A percentile compares a stretch with the other conserved stretches of the same genome.
Conservation (phyloP, 345 rosid genomes). For the Gossypium bickii region DNA sequence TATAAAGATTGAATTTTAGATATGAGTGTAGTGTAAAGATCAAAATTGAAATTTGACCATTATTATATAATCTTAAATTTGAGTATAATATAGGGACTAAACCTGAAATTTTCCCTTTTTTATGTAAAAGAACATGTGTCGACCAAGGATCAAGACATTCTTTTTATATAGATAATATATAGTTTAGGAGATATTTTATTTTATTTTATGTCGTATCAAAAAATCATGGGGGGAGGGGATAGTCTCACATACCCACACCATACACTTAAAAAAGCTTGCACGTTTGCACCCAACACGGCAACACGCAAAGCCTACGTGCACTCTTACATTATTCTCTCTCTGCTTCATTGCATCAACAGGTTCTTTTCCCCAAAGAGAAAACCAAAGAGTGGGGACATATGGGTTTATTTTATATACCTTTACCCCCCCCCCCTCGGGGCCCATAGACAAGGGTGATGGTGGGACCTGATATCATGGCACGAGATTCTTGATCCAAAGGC, state of each 20-base stretch:
- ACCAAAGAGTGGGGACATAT: not conserved
- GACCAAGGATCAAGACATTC: too few relatives aligned
- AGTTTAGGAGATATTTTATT: too few relatives aligned
- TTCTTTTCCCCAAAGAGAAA: constrained; percentile 5
- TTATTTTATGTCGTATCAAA: not conserved
- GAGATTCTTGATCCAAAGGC: constrained; percentile 29
- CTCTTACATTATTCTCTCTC: constrained; percentile 36
- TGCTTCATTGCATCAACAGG: not conserved
- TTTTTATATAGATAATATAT: too few relatives aligned
- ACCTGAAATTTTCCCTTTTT: too few relatives aligned
- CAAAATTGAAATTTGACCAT: too few relatives aligned
- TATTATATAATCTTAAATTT: too few relatives aligned
- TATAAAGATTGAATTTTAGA: too few relatives aligned
- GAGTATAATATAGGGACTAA: too few relatives aligned
- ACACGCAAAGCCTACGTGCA: constrained; percentile 31
- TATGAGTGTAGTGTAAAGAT: too few relatives aligned
- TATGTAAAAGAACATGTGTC: too few relatives aligned
- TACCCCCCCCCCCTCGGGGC: not conserved
- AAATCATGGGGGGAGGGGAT: not conserved
- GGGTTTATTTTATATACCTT: not conserved
- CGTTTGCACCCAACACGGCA: constrained; percentile 12
- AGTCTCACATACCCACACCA: not conserved
- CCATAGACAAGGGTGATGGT: not conserved
- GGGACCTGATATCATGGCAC: constrained; percentile 27
- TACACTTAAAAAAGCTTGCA: constrained; percentile 11